Base-by-base conservation (phyloP, 2,329 filamentous ascomycete species). In the Pseudogymnoascus sp. region DNA sequence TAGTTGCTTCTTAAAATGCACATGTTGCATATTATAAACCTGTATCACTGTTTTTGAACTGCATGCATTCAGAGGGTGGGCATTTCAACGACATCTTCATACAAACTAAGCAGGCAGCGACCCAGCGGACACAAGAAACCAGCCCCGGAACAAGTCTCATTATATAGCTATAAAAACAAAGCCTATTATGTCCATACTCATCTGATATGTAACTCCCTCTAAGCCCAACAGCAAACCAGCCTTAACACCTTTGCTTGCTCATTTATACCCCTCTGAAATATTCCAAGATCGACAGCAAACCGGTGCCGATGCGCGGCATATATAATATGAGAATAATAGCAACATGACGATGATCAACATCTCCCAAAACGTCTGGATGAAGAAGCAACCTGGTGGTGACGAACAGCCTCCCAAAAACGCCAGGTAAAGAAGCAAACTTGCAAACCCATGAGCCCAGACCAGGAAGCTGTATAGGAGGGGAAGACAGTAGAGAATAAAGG, bases 221-320 rank as follows among this genome's bases (percentile, higher is more conserved):
- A 19, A 29, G 26, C 26, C 88, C 88, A 0, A 88, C 68, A 63
- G 83, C 90, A 64, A 87, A 37, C 33, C 13, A 37, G 33, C 33
- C 13, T 5, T 5, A 14, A 37, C 4, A 4, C 14, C 33, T 29
- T 29, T 4, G 1, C 16, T 38, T 38, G 37, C 37, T 14, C 14
- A 38, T 38, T n/a, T 38, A n/a, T 35, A 38, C n/a, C 14, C 35
- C 26, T 7, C 14, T 14, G 4, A 38, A 38, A 1, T 14, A 6
- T 6, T 38, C n/a, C 35, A n/a, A 38, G 13, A 6, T 6, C 6
- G n/a, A 4, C 4, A 38, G 35, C 14, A 38, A 38, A 1, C 14
- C n/a, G n/a, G n/a, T 6, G 14, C 35, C 35, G 7, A n/a, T 6
- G 13, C n/a, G 2, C 14, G 35, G n/a, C n/a, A 38, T 38, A 38